A percentile compares a stretch with the other conserved stretches of the same genome.
Evolutionary conservation across 331 rosid genomes (phyloP).

Genomic region (Telfairia occidentalis): DNA sequence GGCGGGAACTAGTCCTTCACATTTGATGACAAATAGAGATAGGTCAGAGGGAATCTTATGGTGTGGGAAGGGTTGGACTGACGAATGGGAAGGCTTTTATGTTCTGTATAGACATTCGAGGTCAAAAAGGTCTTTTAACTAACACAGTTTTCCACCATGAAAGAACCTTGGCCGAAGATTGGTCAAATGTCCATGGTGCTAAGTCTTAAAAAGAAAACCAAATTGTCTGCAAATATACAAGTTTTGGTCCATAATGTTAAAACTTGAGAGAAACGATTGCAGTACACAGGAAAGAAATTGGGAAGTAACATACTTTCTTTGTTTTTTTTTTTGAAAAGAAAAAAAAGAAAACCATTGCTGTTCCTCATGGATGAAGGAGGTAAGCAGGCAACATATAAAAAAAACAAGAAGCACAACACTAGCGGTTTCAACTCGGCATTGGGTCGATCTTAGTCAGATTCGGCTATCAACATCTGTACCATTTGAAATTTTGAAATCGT

Average conservation of each 20-base stretch:
- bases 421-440: neutral
- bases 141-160: neutral
- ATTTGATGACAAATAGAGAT: slow-evolving; percentile 12
- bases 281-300: neutral
- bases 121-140: slow-evolving; percentile 22
- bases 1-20: slow-evolving; percentile 45
- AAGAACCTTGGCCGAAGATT: neutral
- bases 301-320: neutral
- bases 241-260: neutral
- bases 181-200: slow-evolving; percentile 1
- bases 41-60: slow-evolving; percentile 23
- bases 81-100: slow-evolving; percentile 40
- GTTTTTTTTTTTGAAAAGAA: neutral
- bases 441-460: neutral
- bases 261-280: neutral
- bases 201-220: neutral
- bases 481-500: slow-evolving; percentile 3
- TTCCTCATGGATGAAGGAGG: neutral
- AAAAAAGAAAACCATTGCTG: neutral
- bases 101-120: slow-evolving; percentile 22
- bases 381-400: neutral
- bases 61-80: slow-evolving; percentile 19
- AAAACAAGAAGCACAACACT: neutral
- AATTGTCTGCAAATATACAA: neutral
- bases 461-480: slow-evolving; percentile 7